A percentile compares a stretch with the other conserved stretches of the same genome.
Evolutionary conservation across 352 stramenopile species (phyloP).

Genomic region (Globisporangium canariense): DNA sequence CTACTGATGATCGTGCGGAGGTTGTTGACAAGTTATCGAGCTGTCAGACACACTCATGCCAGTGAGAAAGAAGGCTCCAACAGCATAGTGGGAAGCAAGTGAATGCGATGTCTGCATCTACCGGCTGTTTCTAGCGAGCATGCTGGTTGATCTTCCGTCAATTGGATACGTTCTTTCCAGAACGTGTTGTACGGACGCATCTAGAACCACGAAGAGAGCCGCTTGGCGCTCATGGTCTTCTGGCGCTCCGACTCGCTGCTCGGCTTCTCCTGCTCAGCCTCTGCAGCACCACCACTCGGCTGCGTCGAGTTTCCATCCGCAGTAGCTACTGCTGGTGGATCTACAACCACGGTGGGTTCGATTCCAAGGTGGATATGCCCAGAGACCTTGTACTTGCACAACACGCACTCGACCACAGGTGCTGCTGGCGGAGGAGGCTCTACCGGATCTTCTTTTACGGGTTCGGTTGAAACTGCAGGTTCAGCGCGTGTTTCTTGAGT

Average conservation of each 20-base stretch:
- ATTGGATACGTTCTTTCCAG: not conserved
- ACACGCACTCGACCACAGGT: conserved; percentile 27
- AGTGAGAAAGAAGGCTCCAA: too few relatives aligned
- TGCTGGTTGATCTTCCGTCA: too few relatives aligned
- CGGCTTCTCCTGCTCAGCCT: conserved; percentile 10
- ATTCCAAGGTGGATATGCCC: conserved; percentile 44
- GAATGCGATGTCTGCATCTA: too few relatives aligned
- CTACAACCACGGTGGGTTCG: not conserved
- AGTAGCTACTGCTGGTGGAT: conserved; percentile 1
- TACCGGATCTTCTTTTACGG: not conserved
- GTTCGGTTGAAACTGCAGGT: not conserved
- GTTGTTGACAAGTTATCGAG: too few relatives aligned
- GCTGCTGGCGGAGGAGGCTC: conserved; percentile 4
- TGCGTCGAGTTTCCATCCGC: not conserved
- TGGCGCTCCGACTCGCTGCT: conserved; percentile 12
- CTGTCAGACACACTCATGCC: too few relatives aligned
- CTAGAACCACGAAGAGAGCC: conserved; percentile 58
- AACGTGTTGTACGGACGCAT: not conserved
- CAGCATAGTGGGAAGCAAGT: too few relatives aligned
- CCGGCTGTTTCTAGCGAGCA: too few relatives aligned
- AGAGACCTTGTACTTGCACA: conserved; percentile 63
- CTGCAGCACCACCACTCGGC: not conserved
- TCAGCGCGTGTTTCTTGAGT: not conserved
- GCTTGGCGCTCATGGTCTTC: conserved; percentile 24
- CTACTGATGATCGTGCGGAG: too few relatives aligned